Percentiles rank a stretch among this genome's conserved stretches.
Conservation (phyloP, 108 stramenopile genomes). For the Cylindrotheca closterium region DNA sequence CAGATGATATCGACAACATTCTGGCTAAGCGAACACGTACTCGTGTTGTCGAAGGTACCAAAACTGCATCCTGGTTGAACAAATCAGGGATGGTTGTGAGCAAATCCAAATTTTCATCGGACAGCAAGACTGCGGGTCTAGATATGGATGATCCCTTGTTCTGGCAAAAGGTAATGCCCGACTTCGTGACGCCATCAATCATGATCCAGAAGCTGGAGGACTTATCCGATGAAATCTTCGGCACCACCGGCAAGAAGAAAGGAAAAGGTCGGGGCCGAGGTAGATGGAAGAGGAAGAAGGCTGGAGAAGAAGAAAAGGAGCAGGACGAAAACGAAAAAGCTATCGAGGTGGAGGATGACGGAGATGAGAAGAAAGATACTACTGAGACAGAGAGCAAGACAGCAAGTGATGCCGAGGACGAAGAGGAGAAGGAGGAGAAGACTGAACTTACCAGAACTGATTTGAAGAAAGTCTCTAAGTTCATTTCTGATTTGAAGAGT, state of each 20-base stretch:
- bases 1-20: constrained; percentile 91
- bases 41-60: constrained; percentile 86
- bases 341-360: constrained; percentile 1
- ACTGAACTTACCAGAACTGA: constrained; percentile 48
- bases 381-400: constrained; percentile 8
- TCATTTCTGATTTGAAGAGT: constrained; percentile 77
- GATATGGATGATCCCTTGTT: constrained; percentile 92
- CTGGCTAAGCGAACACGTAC: constrained; percentile 85
- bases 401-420: constrained; percentile 21
- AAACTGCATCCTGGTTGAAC: constrained; percentile 90
- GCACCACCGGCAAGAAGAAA: constrained; percentile 31
- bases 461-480: constrained; percentile 77
- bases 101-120: constrained; percentile 79
- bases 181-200: constrained; percentile 86
- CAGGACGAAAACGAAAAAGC: constrained; percentile 5
- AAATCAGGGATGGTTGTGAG: constrained; percentile 82
- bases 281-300: constrained; percentile 35
- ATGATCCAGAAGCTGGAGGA: constrained; percentile 66
- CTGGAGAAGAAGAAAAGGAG: constrained; percentile 15
- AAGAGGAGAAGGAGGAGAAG: constrained; percentile 26
- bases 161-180: constrained; percentile 96
- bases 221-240: constrained; percentile 43
- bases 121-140: constrained; percentile 62
- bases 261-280: constrained; percentile 39
- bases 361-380: constrained; percentile 6